Conservation (phyloP, 129 eudicot species). For the Chrysanthemum seticuspe region DNA sequence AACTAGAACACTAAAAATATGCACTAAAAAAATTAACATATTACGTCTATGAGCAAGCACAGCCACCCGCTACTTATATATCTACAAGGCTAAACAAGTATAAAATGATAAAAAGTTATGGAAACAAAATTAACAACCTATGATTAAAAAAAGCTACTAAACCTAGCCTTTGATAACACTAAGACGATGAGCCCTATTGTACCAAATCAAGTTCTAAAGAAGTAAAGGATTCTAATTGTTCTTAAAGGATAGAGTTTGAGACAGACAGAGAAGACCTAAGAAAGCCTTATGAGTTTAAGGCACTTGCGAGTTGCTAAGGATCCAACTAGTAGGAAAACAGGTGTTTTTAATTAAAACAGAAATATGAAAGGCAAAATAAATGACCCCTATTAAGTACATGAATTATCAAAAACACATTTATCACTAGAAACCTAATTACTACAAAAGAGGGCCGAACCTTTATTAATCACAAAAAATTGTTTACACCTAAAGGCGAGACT, state of each 20-base stretch:
- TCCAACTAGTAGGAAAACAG: not conserved
- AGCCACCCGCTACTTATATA: no score
- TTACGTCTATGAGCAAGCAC: not conserved
- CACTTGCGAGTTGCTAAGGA: not conserved
- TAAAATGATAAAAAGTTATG: not conserved
- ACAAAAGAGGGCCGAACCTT: no score
- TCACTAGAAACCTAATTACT: no score
- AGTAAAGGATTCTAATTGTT: not conserved
- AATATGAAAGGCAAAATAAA: not conserved
- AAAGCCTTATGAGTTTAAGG: slow-evolving; percentile 7
- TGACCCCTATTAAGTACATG: not conserved
- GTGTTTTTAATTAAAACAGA: not conserved
- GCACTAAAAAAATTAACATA: not conserved
- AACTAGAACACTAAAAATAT: not conserved
- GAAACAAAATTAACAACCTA: not conserved
- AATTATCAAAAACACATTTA: no score
- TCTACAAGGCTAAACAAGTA: no score
- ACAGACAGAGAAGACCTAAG: not conserved
- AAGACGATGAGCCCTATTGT: not conserved
- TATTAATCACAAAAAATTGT: no score
- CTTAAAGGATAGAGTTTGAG: not conserved
- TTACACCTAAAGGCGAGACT: no score
- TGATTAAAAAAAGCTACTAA: not conserved
- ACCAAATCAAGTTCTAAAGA: not conserved
- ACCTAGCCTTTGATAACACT: not conserved